These are phyloP conservation scores for Capsella bursapastoris DNA, from an alignment of 345 rosid genomes.

Conservation along the genomic window DNA sequence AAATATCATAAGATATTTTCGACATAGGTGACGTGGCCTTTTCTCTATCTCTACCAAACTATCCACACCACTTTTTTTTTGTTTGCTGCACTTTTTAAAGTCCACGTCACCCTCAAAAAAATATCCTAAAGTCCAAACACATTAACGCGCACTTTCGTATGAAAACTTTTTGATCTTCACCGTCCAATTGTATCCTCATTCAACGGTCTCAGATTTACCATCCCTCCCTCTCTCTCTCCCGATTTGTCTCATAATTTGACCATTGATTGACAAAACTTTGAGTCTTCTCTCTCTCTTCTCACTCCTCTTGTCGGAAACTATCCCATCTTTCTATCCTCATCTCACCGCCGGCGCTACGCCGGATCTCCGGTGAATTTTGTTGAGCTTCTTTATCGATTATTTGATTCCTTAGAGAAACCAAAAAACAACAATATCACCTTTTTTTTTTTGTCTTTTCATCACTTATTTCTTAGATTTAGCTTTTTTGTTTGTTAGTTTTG, in stretches of 20 bases:
- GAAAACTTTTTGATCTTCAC: slow-evolving; percentile 27
- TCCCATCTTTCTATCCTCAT: background rate
- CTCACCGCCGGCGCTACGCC: slow-evolving; percentile 32
- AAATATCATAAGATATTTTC: slow-evolving; percentile 28
- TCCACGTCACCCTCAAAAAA: slow-evolving; percentile 52
- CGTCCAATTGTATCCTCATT: slow-evolving; percentile 27
- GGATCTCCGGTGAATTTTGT: slow-evolving; percentile 35
- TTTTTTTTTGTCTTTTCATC: background rate
- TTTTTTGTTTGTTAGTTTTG: background rate
- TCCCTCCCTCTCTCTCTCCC: background rate
- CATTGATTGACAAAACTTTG: slow-evolving; percentile 3
- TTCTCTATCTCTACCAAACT: slow-evolving; percentile 62
- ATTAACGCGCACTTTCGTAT: slow-evolving; percentile 8
- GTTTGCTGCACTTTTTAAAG: slow-evolving; percentile 42
- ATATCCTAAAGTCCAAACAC: slow-evolving; percentile 29
- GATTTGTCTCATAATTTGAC: slow-evolving; percentile 34
- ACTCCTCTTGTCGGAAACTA: slow-evolving; percentile 33
- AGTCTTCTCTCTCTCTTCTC: background rate
- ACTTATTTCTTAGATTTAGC: slow-evolving; percentile 25
- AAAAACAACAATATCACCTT: background rate
- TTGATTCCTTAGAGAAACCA: background rate
- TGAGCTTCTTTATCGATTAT: background rate
- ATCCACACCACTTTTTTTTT: slow-evolving; percentile 44
- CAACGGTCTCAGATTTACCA: slow-evolving; percentile 34
- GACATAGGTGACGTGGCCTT: slow-evolving; percentile 58